Evolutionary conservation across 2,329 filamentous ascomycete species (phyloP).

Genomic region (Hypoxylon rubiginosum): DNA sequence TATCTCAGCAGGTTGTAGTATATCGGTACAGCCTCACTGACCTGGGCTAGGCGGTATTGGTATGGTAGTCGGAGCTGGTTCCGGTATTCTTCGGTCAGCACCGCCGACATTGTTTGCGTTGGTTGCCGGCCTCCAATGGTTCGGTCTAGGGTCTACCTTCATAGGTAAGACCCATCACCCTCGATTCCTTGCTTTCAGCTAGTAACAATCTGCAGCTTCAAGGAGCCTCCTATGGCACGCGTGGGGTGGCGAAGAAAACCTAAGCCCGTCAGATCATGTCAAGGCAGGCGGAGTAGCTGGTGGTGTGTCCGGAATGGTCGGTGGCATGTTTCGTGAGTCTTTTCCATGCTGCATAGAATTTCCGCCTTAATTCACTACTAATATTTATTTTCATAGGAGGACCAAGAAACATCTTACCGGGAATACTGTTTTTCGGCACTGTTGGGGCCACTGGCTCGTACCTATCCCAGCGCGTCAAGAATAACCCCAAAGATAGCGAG

Average conservation of each 20-base stretch:
- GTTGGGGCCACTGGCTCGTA: conserved; percentile 56
- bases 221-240: conserved; percentile 62
- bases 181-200: neutral
- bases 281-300: conserved; percentile 79
- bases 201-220: conserved; percentile 58
- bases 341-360: conserved; percentile 3
- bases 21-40: conserved; percentile 38
- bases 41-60: conserved; percentile 66
- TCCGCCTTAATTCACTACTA: conserved; percentile 23
- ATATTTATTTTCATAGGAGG: conserved; percentile 59
- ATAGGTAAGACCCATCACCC: conserved; percentile 68
- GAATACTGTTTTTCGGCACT: conserved; percentile 62
- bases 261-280: conserved; percentile 71
- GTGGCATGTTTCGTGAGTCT: conserved; percentile 66
- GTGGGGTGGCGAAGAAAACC: conserved; percentile 64
- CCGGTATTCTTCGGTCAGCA: conserved; percentile 77
- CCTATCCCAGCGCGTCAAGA: conserved; percentile 40
- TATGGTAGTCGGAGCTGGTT: conserved; percentile 74
- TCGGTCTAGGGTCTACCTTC: conserved; percentile 80
- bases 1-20: conserved; percentile 14
- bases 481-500: conserved; percentile 21
- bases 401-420: conserved; percentile 66
- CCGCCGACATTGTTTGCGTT: conserved; percentile 79
- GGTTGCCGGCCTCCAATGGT: conserved; percentile 83
- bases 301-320: conserved; percentile 74